Base-by-base conservation (phyloP, 768 basidiomycete species). In the Sporobolomyces phaffii region DNA sequence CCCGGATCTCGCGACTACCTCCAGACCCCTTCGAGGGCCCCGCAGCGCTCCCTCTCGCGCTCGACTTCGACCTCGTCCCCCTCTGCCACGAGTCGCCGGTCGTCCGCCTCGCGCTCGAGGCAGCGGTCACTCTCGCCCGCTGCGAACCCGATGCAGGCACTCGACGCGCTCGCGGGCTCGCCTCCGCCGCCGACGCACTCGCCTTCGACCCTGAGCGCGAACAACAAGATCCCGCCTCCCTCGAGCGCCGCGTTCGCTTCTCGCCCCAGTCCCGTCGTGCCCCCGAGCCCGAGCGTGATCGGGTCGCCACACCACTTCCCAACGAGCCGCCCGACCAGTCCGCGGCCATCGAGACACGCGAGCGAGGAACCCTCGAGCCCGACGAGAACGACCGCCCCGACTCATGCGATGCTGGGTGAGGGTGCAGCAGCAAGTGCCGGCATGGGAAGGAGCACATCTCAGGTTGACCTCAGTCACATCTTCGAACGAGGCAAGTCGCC, bases 401-500 rank as follows among this genome's bases (percentile, higher is more conserved):
- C 14, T 33, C 4, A 4, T 22, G 6, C 29, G 10, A 58, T 58
- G 56, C 20, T 58, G 9, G 43, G 43, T 22, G 56, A 47, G 20
- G 56, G 48, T 5, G 18, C n/a, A 5, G 29, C 43, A 5, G 29
- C 43, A 22, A 45, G 44, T 20, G 44, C 47, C 26, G 61, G 40
- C 15, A 24, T 53, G 51, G 18, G 60, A 36, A 29, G 28, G 47
- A 70, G 61, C 24, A 33, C 26, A 3, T 65, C 63, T 33, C 45
- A 48, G 40, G 63, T 69, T 22, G 69, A 70, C 41, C 43, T 71
- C 34, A 67, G 49, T 45, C 70, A 72, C 49, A 68, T 72, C 54
- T 72, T 72, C 41, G 70, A 72, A 64, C 66, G 70, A 47, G 70
- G 70, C 68, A 17, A 44, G 70, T 58, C n/a, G 36, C 52, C 36